Evolutionary conservation across 306 rosid species (phyloP).

Genomic region (Sicyos baderoa): DNA sequence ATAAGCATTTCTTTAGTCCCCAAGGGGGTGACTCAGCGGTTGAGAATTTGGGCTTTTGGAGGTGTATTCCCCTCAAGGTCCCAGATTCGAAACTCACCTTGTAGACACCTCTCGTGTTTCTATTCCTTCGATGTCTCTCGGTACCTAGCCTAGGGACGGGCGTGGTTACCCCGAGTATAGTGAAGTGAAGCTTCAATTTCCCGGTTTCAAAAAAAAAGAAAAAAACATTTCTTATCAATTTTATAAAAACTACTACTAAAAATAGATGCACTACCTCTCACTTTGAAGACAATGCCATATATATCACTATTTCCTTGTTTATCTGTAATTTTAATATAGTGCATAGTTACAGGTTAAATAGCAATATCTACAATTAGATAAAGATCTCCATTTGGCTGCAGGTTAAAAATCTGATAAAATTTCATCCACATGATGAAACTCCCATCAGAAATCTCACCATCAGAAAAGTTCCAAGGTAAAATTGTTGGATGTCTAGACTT

Average conservation of each 20-base stretch:
- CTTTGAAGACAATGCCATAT: background rate
- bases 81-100: too few relatives aligned
- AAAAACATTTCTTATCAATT: background rate
- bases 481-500: background rate
- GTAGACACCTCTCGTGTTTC: too few relatives aligned
- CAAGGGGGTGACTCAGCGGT: too few relatives aligned
- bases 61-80: too few relatives aligned
- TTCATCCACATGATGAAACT: constrained; percentile 65
- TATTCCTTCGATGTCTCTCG: too few relatives aligned
- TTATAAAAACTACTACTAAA: background rate
- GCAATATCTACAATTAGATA: background rate
- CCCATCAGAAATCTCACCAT: constrained; percentile 56
- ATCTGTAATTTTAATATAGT: background rate
- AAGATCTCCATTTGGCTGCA: constrained; percentile 13
- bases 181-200: too few relatives aligned
- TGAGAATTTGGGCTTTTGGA: too few relatives aligned
- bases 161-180: too few relatives aligned
- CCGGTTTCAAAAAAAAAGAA: too few relatives aligned
- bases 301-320: background rate
- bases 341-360: background rate
- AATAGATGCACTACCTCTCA: background rate
- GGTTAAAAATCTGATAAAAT: constrained; percentile 60
- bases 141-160: too few relatives aligned
- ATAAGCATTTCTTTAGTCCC: background rate
- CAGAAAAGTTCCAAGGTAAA: constrained; percentile 67